Conservation (phyloP, 1,139 yeast species). For the Suhomyces panamericanus region DNA sequence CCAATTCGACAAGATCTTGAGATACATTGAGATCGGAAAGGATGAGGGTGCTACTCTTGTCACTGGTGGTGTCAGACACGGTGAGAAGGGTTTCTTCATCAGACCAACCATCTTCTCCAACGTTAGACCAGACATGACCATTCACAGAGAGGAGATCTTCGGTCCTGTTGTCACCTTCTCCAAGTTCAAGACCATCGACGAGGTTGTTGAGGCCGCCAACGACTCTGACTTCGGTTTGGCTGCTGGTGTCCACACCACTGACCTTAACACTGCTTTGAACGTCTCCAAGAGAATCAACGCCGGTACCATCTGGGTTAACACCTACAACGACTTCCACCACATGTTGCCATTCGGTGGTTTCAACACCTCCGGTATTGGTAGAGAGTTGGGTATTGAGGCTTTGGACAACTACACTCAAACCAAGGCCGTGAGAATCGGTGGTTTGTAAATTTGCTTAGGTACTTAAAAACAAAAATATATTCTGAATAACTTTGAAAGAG, state of each 20-base stretch:
- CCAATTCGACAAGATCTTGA: conserved; percentile 74
- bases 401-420: conserved; percentile 79
- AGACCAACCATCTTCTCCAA: conserved; percentile 79
- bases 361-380: conserved; percentile 86
- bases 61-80: conserved; percentile 75
- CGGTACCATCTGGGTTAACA: conserved; percentile 84
- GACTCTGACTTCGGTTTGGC: conserved; percentile 79
- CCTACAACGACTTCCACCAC: conserved; percentile 82
- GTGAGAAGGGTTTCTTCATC: conserved; percentile 70
- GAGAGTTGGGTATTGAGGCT: conserved; percentile 88
- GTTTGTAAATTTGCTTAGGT: background rate
- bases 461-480: no score
- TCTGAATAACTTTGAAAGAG: no score
- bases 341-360: conserved; percentile 85
- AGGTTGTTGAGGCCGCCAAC: conserved; percentile 69
- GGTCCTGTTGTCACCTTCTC: conserved; percentile 81
- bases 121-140: conserved; percentile 64
- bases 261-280: conserved; percentile 42
- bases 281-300: conserved; percentile 71
- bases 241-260: conserved; percentile 77
- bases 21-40: conserved; percentile 72
- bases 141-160: conserved; percentile 80
- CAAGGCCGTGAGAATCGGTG: conserved; percentile 68
- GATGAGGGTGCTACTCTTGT: conserved; percentile 72
- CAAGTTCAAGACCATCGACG: conserved; percentile 72